Evolutionary conservation across 2,329 filamentous ascomycete genomes (phyloP), one percentile per base, ranked within the genome.

Genomic region (Aureobasidium lini): DNA sequence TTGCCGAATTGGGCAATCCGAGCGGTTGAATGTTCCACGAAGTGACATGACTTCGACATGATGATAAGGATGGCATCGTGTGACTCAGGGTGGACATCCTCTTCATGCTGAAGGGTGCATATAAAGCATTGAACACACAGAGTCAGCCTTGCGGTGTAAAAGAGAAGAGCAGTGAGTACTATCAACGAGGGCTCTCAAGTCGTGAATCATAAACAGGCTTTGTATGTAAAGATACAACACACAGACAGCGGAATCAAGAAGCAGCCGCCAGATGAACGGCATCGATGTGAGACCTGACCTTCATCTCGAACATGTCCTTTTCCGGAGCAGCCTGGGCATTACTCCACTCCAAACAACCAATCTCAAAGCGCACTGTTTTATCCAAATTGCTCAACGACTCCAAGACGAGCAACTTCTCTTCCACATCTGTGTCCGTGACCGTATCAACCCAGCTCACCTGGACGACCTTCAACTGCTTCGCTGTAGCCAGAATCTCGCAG

Each of bases 381-480:
- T 40, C 40, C 16, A 70, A 43, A 34, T 60, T 60, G 39, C 52
- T 46, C 50, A 69, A 57, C 1, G 65, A 64, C 42, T 62, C 60
- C n/a, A 70, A 53, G 10, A 70, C 68, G 29, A 61, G 63, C 9
- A 61, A 64, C 53, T 71, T 71, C 59, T 68, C 64, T 28, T 62
- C 58, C 64, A 66, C 67, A 8, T 60, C 62, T 1, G 64, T 63
- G 3, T 64, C 66, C 1, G 62, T 53, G 0, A 68, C 70, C 15
- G 66, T 68, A 60, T 72, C 71, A 7, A 66, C 64, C 69, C 70
- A 72, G 49, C 65, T 67, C 13, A 72, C 66, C 5, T 61, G 62
- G 3, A 72, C 63, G 1, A 40, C 60, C 10, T 62, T 64, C 47
- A 72, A 58, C 1, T 64, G 50, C 5, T 39, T 18, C 2, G 68